Base-by-base conservation (phyloP, 148 eudicot species). In the Polygonum maritimum region DNA sequence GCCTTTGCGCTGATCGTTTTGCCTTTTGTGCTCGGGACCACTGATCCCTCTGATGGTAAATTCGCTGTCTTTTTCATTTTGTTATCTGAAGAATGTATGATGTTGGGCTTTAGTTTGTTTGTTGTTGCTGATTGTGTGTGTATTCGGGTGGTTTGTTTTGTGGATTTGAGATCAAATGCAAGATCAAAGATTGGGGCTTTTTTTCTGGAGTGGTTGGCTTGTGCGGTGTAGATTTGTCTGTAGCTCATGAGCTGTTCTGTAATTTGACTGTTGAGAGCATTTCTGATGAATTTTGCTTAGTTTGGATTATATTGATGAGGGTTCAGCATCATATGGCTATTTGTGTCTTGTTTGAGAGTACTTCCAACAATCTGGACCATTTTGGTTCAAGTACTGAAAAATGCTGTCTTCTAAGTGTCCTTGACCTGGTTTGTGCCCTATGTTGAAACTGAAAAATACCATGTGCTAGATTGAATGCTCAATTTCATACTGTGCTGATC, bases 1-100 rank as follows among this genome's bases (percentile, higher is more conserved):
- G 57, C 16, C 73, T 45, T 77, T 51, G 80, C 21, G 76, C 74
- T 85, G 74, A 82, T 87, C 79, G 79, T 80, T 38, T 47, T 82
- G 54, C 69, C 41, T 74, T 54, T 62, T 19, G 88, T 82, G 18
- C 79, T 76, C 57, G 92, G 82, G 15, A 86, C 86, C 67, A 93
- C 98, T 86, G 91, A 91, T 83, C 81, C 87, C 15, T 83, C 85
- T 80, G 96, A 93, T 69, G 86, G 93, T 93, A 84, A 84, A 38
- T 72, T 77, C 35, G 22, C 54, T 19, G 31, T 33, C 40, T 38
- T 35, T 54, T 67, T 21, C 13, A 26, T 62, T 41, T 41, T 71
- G 41, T 75, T 70, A 48, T 73, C 5, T 21, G 21, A 10, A 51
- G 15, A 26, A 62, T 62, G 69, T 33, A 26, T 0, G 11, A 49